Evolutionary conservation across 176 grass and related monocot genomes (phyloP).

Genomic region (Oryza rufipogon): DNA sequence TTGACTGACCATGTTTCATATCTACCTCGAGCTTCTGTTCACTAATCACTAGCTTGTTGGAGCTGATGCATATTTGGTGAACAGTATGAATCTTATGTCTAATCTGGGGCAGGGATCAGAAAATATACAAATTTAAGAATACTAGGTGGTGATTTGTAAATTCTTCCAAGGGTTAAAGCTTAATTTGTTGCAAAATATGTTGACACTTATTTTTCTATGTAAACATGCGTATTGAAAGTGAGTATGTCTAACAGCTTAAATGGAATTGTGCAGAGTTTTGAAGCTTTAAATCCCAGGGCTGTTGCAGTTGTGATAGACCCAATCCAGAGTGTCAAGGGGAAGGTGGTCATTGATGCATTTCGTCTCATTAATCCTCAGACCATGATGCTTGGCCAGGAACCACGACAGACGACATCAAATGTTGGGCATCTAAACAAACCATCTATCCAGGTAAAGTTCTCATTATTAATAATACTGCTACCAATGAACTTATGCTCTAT

Average conservation of each 20-base stretch:
- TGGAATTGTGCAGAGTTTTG: slow-evolving; percentile 83
- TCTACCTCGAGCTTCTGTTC: not conserved
- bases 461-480: not conserved
- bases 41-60: not conserved
- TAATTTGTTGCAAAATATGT: not conserved
- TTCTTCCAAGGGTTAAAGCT: not conserved
- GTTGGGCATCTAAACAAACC: slow-evolving; percentile 99
- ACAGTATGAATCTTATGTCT: not conserved
- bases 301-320: slow-evolving; percentile 97
- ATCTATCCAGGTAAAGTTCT: slow-evolving; percentile 80
- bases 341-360: slow-evolving; percentile 99
- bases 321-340: slow-evolving; percentile 98
- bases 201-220: not conserved
- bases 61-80: not conserved
- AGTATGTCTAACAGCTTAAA: slow-evolving; percentile 15
- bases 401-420: slow-evolving; percentile 94
- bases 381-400: slow-evolving; percentile 99
- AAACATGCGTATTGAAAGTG: not conserved
- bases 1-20: not conserved
- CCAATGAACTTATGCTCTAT: not conserved
- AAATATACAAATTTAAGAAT: not conserved
- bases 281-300: slow-evolving; percentile 93
- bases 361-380: slow-evolving; percentile 98
- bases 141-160: not conserved
- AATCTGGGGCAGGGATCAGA: not conserved